Evolutionary conservation across 495 filamentous ascomycete genomes (phyloP).

Genomic region (Sabuloglossum arenarium): DNA sequence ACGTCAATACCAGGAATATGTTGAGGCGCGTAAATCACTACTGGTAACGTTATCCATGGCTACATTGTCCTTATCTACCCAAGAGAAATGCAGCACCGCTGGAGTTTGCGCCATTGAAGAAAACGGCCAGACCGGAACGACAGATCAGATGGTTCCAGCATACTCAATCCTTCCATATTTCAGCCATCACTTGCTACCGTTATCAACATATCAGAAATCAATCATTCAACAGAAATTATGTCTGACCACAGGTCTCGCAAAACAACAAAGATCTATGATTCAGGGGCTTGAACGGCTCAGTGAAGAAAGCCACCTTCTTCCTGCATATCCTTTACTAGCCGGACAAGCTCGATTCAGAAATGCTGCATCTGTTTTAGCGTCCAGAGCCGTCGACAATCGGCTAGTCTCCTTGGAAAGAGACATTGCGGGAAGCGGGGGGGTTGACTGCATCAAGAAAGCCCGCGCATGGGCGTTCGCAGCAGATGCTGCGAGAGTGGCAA

Average conservation of each 20-base stretch:
- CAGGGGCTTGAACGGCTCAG: constrained; percentile 35
- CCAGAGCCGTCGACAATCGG: constrained; percentile 8
- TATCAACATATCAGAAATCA: constrained; percentile 39
- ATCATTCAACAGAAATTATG: constrained; percentile 44
- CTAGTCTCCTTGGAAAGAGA: constrained; percentile 5
- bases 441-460: constrained; percentile 19
- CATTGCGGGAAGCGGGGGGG: constrained; percentile 9
- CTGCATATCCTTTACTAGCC: constrained; percentile 32
- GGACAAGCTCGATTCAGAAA: constrained; percentile 25
- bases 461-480: constrained; percentile 31
- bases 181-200: constrained; percentile 26
- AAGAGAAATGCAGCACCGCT: constrained; percentile 19
- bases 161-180: constrained; percentile 28
- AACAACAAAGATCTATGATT: constrained; percentile 35
- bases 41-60: constrained; percentile 2
- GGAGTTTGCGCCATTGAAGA: background rate
- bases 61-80: background rate
- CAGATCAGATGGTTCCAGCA: background rate
- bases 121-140: background rate
- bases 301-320: constrained; percentile 50
- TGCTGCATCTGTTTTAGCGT: constrained; percentile 16
- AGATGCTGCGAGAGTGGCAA: constrained; percentile 18
- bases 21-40: constrained; percentile 26
- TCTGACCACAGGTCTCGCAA: constrained; percentile 31
- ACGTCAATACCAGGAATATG: constrained; percentile 22